phyloP scores from a whole-genome alignment of 371 early-diverging fungal species.

The Mortierella sp. region DNA sequence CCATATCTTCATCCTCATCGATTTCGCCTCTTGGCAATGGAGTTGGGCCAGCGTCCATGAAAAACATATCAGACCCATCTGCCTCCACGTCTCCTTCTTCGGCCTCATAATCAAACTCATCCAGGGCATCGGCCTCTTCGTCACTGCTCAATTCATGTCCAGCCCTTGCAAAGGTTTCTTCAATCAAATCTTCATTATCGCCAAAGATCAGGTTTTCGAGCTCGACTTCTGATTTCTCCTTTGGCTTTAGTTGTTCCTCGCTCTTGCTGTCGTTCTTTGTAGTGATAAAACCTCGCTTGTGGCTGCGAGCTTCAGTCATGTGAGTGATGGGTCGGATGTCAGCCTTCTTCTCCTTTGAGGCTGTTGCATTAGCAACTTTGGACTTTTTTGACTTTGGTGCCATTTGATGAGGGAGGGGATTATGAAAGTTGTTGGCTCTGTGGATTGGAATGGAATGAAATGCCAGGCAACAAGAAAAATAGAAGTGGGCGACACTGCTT shows the following conservation, averaged over 20 bases:
- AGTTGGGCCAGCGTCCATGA: conserved; percentile 48
- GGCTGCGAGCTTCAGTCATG: conserved; percentile 24
- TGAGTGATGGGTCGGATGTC: conserved; percentile 36
- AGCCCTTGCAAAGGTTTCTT: conserved; percentile 30
- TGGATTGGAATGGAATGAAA: neutral
- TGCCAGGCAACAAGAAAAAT: neutral
- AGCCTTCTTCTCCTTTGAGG: conserved; percentile 21
- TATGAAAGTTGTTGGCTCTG: too few species aligned
- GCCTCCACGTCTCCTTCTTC: conserved; percentile 15
- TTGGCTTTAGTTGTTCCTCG: conserved; percentile 29
- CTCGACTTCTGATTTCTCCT: conserved; percentile 52
- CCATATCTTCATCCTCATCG: conserved; percentile 28
- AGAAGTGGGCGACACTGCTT: too few species aligned
- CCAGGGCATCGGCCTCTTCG: conserved; percentile 40
- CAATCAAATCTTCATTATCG: conserved; percentile 40
- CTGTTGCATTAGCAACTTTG: conserved; percentile 17
- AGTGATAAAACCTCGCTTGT: conserved; percentile 14
- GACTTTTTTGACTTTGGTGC: conserved; percentile 39
- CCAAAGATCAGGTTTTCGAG: conserved; percentile 56
- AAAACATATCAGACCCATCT: conserved; percentile 41
- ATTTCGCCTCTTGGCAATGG: conserved; percentile 27
- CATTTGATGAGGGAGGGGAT: conserved; percentile 4
- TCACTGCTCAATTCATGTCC: conserved; percentile 52
- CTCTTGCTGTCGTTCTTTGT: neutral
- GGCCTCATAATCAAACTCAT: conserved; percentile 34